Evolutionary conservation across 129 eudicot species (phyloP).

Genomic region (Centaurea solstitialis): DNA sequence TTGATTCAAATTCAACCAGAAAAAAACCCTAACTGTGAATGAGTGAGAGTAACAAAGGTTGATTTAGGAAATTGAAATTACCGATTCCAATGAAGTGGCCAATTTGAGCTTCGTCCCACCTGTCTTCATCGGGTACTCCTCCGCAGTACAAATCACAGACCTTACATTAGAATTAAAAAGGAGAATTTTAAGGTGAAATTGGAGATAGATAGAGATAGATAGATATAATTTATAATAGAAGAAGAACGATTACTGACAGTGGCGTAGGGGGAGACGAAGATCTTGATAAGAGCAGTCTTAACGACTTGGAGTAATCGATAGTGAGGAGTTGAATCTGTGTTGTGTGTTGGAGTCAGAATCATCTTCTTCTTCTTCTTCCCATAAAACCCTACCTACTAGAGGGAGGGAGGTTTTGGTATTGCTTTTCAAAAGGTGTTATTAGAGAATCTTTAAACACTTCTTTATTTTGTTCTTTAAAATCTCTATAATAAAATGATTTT

Average conservation of each 20-base stretch:
- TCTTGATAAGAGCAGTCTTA: slow-evolving; percentile 80
- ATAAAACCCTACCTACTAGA: slow-evolving; percentile 31
- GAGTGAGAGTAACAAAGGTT: not conserved
- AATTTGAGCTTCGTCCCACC: slow-evolving; percentile 91
- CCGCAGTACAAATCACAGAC: slow-evolving; percentile 97
- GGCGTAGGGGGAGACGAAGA: slow-evolving; percentile 91
- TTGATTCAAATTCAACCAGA: not conserved
- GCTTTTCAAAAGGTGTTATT: too few species aligned
- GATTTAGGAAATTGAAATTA: slow-evolving; percentile 17
- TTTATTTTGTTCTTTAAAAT: too few species aligned
- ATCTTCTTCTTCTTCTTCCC: slow-evolving; percentile 18
- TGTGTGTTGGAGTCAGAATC: slow-evolving; percentile 31
- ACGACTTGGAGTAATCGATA: slow-evolving; percentile 69
- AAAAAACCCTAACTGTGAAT: slow-evolving; percentile 15
- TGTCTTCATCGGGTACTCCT: slow-evolving; percentile 69
- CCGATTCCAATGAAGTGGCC: slow-evolving; percentile 96
- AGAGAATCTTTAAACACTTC: too few species aligned
- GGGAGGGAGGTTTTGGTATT: too few species aligned
- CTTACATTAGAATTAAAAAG: slow-evolving; percentile 51
- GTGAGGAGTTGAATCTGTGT: slow-evolving; percentile 62
- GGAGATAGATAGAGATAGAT: not conserved
- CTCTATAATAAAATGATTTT: too few species aligned
- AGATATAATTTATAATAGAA: slow-evolving; percentile 2
- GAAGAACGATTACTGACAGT: slow-evolving; percentile 42
- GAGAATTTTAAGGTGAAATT: not conserved